Conservation (phyloP, 306 rosid species). For the Quercus aquifolioides region DNA sequence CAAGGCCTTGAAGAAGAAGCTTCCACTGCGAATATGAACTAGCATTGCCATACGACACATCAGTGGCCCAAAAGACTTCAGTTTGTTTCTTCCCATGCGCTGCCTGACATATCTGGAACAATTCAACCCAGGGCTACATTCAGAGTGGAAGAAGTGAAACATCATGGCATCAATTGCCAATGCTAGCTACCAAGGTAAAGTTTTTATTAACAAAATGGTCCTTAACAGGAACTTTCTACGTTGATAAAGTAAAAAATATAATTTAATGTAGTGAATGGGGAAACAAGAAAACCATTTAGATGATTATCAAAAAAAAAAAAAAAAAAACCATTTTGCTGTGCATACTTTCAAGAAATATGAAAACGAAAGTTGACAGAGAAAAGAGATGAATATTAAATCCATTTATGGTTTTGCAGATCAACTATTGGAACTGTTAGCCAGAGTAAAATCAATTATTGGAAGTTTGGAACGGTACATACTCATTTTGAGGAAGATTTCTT, state of each 20-base stretch:
- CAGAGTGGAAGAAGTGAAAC: not conserved
- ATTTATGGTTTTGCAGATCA: not conserved
- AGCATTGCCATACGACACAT: constrained; percentile 57
- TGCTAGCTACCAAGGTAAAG: not conserved
- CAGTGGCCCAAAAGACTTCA: constrained; percentile 70
- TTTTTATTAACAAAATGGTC: not conserved
- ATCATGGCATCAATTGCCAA: not conserved
- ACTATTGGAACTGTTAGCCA: not conserved
- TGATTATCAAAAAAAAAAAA: not conserved
- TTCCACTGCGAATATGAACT: constrained; percentile 69
- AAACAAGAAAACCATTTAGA: not conserved
- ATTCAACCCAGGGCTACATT: constrained; percentile 1
- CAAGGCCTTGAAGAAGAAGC: constrained; percentile 94
- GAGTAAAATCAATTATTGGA: not conserved
- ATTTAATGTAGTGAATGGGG: not conserved
- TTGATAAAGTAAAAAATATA: not conserved
- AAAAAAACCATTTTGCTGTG: not conserved
- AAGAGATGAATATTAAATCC: not conserved
- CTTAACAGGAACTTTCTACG: not conserved
- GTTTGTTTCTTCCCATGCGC: constrained; percentile 92
- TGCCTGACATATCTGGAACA: constrained; percentile 52
- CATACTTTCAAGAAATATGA: not conserved
- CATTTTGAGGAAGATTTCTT: constrained; percentile 88
- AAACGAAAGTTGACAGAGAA: not conserved
- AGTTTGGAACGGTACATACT: constrained; percentile 44